Evolutionary conservation across 176 grass and related monocot genomes (phyloP).

Genomic region (Stipa capillata): DNA sequence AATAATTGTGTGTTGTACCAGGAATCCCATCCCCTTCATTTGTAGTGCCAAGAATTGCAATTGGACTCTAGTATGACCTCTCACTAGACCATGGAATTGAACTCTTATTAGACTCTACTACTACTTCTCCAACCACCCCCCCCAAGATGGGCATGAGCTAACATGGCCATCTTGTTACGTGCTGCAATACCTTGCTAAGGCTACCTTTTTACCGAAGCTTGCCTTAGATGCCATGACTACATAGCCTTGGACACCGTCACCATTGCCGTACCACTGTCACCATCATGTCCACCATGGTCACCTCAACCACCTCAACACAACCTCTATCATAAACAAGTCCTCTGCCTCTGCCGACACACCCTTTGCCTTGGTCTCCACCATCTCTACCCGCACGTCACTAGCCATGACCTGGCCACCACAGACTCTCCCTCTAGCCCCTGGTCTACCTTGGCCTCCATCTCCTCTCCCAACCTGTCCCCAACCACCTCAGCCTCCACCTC

Average conservation of each 20-base stretch:
- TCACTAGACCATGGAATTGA: background rate
- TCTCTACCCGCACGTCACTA: too few species aligned
- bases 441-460: too few species aligned
- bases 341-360: too few species aligned
- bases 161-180: background rate
- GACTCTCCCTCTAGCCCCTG: too few species aligned
- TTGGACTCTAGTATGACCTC: background rate
- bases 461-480: too few species aligned
- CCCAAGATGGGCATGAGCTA: background rate
- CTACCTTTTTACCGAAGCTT: background rate
- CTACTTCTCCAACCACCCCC: background rate
- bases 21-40: slow-evolving; percentile 1
- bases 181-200: background rate
- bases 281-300: too few species aligned
- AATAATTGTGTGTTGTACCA: background rate
- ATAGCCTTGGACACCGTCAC: too few species aligned
- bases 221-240: background rate
- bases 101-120: background rate
- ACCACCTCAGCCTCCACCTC: too few species aligned
- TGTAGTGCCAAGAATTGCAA: background rate
- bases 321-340: too few species aligned
- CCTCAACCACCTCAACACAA: too few species aligned
- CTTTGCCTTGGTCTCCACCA: too few species aligned
- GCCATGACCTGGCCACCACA: too few species aligned
- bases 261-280: background rate